Base-by-base conservation (phyloP, 2,329 filamentous ascomycete genomes). In the Gnomoniopsis smithogilvyi region DNA sequence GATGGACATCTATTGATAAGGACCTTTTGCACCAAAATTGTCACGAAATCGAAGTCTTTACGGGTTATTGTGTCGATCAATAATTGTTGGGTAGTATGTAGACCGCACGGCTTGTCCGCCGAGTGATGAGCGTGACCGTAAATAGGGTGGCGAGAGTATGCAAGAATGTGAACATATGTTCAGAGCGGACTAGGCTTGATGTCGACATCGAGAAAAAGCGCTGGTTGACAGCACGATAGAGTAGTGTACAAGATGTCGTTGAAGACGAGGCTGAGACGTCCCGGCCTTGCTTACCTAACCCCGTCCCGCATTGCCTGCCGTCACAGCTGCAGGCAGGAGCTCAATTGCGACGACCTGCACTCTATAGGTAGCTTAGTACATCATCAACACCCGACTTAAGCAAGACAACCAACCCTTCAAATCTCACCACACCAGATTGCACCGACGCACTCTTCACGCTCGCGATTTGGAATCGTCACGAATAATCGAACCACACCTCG, bases 261-360 rank as follows among this genome's bases (percentile, higher is more conserved):
- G 36, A 41, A 41, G 26, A 30, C 26, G 36, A 41, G 36, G 36
- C 36, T 41, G 36, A 41, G 17, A 4, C 15, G 36, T 41, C 36
- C 26, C 26, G 26, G 36, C 12, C 17, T 15, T 41, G 36, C 36
- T 41, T 41, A 41, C 6, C 11, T 41, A 41, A 41, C 2, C 36
- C 36, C 12, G 12, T n/a, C 17, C 15, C 22, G 22, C 22, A n/a
- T 30, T 61, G 59, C 59, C 59, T 61, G 59, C 59, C 53, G 46
- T 34, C 24, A 53, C 7, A 59, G 58, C 61, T 57, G 61, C 52
- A 63, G 61, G 61, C 61, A 63, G 58, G 59, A 56, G 56, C 57
- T 33, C 59, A 41, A 61, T 63, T 63, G 61, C 61, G 61, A 60
- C 58, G 58, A 59, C 61, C 58, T 50, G 45, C 41, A 33, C 7